A percentile compares a stretch with the other conserved stretches of the same genome.
Conservation (phyloP, 768 basidiomycete species). For the Daedaleopsis nitida region DNA sequence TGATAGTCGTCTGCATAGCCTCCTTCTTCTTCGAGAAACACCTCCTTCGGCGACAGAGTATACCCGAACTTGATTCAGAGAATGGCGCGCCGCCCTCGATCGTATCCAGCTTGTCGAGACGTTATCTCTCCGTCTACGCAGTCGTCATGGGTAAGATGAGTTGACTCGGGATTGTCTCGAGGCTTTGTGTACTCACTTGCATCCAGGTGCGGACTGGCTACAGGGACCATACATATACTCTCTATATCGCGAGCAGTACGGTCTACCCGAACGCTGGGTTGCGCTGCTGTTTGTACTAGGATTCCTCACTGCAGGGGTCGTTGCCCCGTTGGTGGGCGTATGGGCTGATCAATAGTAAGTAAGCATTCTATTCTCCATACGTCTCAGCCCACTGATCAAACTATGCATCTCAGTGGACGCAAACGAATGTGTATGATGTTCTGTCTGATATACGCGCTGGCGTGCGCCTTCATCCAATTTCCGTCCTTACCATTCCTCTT, state of each 20-base stretch:
- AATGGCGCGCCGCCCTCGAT: not conserved
- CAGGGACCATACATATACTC: not conserved
- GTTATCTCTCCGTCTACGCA: slow-evolving; percentile 68
- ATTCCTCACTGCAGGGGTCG: slow-evolving; percentile 67
- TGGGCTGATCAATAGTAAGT: slow-evolving; percentile 84
- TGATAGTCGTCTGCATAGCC: slow-evolving; percentile 21
- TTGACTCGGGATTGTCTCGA: not conserved
- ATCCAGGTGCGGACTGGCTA: slow-evolving; percentile 2
- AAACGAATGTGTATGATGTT: slow-evolving; percentile 69
- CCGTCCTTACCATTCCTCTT: slow-evolving; percentile 61
- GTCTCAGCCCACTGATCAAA: not conserved
- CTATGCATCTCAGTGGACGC: slow-evolving; percentile 53
- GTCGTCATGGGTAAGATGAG: slow-evolving; percentile 69
- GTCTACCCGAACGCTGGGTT: slow-evolving; percentile 60
- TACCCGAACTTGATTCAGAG: not conserved
- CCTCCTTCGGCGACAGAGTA: slow-evolving; percentile 17
- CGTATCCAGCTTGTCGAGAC: slow-evolving; percentile 34
- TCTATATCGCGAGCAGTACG: slow-evolving; percentile 40
- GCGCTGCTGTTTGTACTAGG: slow-evolving; percentile 78
- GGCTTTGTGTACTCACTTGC: not conserved
- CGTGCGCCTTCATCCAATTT: slow-evolving; percentile 62
- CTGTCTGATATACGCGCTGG: slow-evolving; percentile 63
- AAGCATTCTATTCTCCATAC: slow-evolving; percentile 27
- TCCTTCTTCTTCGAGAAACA: slow-evolving; percentile 26
- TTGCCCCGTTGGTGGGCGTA: slow-evolving; percentile 69